These are phyloP conservation scores for Pouteria glomerata DNA, from an alignment of 148 eudicot genomes.

Conservation along the genomic window DNA sequence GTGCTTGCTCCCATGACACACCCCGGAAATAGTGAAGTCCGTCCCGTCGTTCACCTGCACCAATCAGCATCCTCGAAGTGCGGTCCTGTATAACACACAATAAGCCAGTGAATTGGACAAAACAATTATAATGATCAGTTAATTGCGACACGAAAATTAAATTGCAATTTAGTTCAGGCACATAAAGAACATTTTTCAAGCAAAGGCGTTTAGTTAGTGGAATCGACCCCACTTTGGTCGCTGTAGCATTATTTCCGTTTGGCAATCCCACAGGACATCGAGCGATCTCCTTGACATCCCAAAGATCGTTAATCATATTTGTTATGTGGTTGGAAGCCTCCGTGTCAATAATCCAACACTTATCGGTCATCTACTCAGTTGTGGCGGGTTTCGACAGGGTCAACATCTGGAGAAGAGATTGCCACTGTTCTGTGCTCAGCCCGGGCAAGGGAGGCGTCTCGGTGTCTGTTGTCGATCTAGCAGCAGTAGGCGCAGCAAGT, in stretches of 20 bases:
- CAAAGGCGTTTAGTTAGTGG: neutral
- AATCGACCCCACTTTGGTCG: neutral
- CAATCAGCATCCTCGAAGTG: no score
- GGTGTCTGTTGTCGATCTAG: no score
- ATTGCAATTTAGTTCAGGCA: no score
- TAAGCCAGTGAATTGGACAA: neutral
- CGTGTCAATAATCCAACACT: neutral
- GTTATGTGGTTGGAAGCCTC: no score
- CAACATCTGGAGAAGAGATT: neutral
- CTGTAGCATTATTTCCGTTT: neutral
- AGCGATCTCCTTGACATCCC: neutral
- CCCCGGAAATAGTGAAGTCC: neutral
- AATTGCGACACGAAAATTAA: neutral
- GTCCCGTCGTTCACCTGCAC: no score
- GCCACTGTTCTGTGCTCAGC: neutral
- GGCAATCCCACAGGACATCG: neutral
- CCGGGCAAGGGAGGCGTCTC: neutral
- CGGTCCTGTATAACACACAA: constrained; percentile 14
- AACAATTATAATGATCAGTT: neutral
- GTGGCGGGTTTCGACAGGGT: neutral
- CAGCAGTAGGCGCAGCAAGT: neutral
- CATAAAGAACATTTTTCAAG: no score
- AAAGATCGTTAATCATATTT: neutral
- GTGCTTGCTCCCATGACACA: neutral
- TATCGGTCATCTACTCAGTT: neutral